These are phyloP conservation scores for Fraxinus baroniana DNA, from an alignment of 305 asterid genomes.

Conservation along the genomic window DNA sequence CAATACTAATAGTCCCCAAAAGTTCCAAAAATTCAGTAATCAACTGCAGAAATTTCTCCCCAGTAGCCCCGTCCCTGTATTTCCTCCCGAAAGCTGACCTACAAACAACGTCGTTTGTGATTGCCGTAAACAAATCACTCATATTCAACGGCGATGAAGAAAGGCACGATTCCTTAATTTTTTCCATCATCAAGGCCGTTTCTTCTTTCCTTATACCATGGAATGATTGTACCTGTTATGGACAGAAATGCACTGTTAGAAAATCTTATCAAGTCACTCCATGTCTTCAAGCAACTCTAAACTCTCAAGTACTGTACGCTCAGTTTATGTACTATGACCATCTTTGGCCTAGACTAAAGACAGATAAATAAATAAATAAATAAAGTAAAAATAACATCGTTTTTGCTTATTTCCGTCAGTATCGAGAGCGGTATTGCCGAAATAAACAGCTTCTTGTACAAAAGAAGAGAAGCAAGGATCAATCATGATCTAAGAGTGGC, in stretches of 20 bases:
- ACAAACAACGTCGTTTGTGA: constrained; percentile 3
- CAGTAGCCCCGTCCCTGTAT: constrained; percentile 4
- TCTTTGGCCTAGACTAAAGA: background rate
- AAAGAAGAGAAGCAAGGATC: background rate
- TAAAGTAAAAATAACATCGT: too few species aligned
- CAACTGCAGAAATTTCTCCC: constrained; percentile 1
- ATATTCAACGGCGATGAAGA: background rate
- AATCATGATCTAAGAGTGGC: background rate
- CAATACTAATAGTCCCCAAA: background rate
- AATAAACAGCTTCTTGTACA: background rate
- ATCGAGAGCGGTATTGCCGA: background rate
- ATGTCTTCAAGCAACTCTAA: background rate
- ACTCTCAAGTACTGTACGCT: background rate
- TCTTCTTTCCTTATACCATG: constrained; percentile 14
- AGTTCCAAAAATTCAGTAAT: background rate
- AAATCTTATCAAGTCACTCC: background rate
- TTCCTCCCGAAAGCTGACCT: constrained; percentile 7
- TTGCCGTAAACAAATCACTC: background rate
- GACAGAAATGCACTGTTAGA: background rate
- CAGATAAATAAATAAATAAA: background rate
- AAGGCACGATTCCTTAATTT: background rate
- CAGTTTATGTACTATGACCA: background rate
- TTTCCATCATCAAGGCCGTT: background rate
- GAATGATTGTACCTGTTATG: background rate
- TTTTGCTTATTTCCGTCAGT: background rate